Percentiles rank a stretch among this genome's conserved stretches.
phyloP scores from a whole-genome alignment of 148 eudicot genomes.

The Vaccinium vitisidaea region DNA sequence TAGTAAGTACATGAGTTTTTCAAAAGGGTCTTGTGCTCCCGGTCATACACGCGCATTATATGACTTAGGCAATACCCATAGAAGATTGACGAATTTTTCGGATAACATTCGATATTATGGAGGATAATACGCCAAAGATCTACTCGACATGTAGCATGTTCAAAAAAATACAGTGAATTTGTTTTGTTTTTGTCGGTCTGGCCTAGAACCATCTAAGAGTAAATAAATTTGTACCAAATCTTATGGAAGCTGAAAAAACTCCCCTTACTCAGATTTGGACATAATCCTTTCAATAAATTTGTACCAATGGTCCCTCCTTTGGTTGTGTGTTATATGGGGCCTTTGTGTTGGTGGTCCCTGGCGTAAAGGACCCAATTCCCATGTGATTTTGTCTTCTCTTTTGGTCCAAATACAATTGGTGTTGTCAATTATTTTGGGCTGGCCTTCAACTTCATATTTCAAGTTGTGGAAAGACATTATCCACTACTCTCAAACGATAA shows the following conservation, averaged over 20 bases:
- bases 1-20: neutral
- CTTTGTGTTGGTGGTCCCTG: neutral
- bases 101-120: neutral
- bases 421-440: neutral
- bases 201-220: neutral
- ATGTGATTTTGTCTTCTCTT: neutral
- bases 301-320: neutral
- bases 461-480: neutral
- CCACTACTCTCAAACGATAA: neutral
- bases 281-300: too few relatives aligned
- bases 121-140: neutral
- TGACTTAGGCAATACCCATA: neutral
- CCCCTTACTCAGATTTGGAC: neutral
- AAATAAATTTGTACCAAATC: neutral
- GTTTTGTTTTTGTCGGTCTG: neutral
- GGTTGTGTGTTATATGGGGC: neutral
- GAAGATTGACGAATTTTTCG: neutral
- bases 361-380: neutral
- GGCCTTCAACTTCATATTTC: neutral
- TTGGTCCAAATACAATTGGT: neutral
- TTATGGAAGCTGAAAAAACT: neutral
- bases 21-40: neutral
- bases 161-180: neutral
- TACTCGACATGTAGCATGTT: neutral
- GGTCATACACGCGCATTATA: neutral